Evolutionary conservation across 805 yeast genomes (phyloP).

Genomic region (Kodamaea kakaduensis): DNA sequence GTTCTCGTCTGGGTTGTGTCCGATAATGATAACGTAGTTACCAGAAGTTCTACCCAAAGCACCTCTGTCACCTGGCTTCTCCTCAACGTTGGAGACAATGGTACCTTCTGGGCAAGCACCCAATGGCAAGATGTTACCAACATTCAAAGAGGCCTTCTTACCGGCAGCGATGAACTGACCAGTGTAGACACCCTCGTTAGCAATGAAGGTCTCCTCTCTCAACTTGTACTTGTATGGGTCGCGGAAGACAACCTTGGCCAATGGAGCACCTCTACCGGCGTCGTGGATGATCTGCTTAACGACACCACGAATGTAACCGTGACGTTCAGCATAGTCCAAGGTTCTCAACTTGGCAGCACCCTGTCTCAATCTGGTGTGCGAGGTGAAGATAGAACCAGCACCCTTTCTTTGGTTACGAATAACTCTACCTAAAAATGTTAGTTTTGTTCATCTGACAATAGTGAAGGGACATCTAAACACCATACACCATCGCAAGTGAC

Average conservation of each 20-base stretch:
- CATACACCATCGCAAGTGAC: too few relatives aligned
- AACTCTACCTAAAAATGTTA: slow-evolving; percentile 71
- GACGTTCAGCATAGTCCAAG: slow-evolving; percentile 98
- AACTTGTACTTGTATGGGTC: slow-evolving; percentile 98
- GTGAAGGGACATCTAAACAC: too few relatives aligned
- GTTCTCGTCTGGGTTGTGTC: slow-evolving; percentile 99
- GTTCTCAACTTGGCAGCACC: slow-evolving; percentile 99
- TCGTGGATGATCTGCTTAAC: slow-evolving; percentile 99
- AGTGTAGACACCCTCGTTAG: slow-evolving; percentile 99
- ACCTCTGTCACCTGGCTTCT: slow-evolving; percentile 99
- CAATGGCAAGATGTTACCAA: slow-evolving; percentile 96
- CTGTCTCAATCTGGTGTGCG: slow-evolving; percentile 99
- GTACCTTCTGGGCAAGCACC: slow-evolving; percentile 99
- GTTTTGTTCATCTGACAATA: too few relatives aligned
- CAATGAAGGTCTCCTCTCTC: slow-evolving; percentile 98
- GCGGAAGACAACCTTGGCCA: slow-evolving; percentile 92
- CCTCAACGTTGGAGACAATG: slow-evolving; percentile 29
- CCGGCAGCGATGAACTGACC: slow-evolving; percentile 99
- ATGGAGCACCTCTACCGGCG: slow-evolving; percentile 99
- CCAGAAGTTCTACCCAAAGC: slow-evolving; percentile 99
- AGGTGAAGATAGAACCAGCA: slow-evolving; percentile 99
- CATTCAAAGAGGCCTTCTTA: slow-evolving; percentile 94
- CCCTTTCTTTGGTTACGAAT: slow-evolving; percentile 99
- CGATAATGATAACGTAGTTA: slow-evolving; percentile 97
- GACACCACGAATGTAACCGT: slow-evolving; percentile 99